Evolutionary conservation across 1,284 basidiomycete genomes (phyloP).

Genomic region (Calocybe gambosa): DNA sequence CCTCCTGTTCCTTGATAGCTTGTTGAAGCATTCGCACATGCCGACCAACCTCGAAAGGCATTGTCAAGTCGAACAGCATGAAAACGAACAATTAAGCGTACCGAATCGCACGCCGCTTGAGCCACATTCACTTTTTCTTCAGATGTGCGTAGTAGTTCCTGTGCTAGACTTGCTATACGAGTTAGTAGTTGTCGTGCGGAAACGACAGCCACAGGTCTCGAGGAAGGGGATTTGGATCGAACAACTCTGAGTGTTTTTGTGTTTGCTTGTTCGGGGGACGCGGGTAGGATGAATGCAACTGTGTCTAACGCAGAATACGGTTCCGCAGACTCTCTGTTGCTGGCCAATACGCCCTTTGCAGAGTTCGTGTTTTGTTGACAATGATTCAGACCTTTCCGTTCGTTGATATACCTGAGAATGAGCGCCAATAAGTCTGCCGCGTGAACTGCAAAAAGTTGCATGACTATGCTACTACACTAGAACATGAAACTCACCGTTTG

Average conservation of each 20-base stretch:
- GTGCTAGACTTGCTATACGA: slow-evolving; percentile 50
- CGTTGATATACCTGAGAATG: slow-evolving; percentile 36
- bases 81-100: slow-evolving; percentile 27
- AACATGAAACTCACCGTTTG: slow-evolving; percentile 42
- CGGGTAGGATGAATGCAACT: not conserved
- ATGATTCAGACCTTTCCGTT: slow-evolving; percentile 24
- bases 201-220: slow-evolving; percentile 16
- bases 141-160: slow-evolving; percentile 54
- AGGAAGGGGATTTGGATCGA: not conserved
- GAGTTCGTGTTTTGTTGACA: not conserved
- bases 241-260: not conserved
- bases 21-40: slow-evolving; percentile 70
- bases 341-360: not conserved
- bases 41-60: slow-evolving; percentile 45
- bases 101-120: slow-evolving; percentile 60
- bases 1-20: slow-evolving; percentile 68
- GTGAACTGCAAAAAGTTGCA: slow-evolving; percentile 27
- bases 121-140: slow-evolving; percentile 74
- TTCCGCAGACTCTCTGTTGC: not conserved
- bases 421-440: slow-evolving; percentile 33
- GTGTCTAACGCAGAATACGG: not conserved
- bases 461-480: not conserved
- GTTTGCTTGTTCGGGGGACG: not conserved
- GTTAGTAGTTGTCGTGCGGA: slow-evolving; percentile 48
- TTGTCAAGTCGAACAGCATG: slow-evolving; percentile 3